These are phyloP conservation scores for Pythium phragmiticola DNA, from an alignment of 352 stramenopile species.

Conservation along the genomic window DNA sequence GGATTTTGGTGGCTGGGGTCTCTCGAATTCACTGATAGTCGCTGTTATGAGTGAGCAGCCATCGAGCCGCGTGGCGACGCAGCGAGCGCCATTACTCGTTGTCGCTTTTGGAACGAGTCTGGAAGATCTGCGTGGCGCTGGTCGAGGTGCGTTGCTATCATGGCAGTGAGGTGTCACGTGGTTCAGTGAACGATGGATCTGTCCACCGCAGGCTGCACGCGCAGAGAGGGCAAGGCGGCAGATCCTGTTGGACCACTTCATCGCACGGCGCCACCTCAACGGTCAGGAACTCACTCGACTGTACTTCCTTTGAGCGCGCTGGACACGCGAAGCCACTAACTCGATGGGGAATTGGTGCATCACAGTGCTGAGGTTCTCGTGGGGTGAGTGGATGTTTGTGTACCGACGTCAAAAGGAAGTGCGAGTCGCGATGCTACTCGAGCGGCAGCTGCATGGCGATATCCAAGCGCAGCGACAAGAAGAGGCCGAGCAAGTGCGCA, in stretches of 20 bases:
- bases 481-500: slow-evolving; percentile 31
- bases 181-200: not conserved
- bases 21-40: slow-evolving; percentile 2
- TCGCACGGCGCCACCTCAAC: slow-evolving; percentile 34
- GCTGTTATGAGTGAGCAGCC: slow-evolving; percentile 18
- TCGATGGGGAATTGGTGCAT: not conserved
- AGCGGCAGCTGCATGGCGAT: slow-evolving; percentile 40
- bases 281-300: slow-evolving; percentile 20
- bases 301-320: not conserved
- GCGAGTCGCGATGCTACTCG: slow-evolving; percentile 36
- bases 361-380: slow-evolving; percentile 17
- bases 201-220: slow-evolving; percentile 31
- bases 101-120: slow-evolving; percentile 8
- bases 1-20: not conserved
- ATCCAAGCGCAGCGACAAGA: slow-evolving; percentile 31
- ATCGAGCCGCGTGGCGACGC: slow-evolving; percentile 39
- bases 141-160: slow-evolving; percentile 29
- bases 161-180: too few relatives aligned
- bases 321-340: not conserved
- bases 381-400: slow-evolving; percentile 39
- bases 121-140: slow-evolving; percentile 24
- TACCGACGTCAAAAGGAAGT: slow-evolving; percentile 46
- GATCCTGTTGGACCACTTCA: slow-evolving; percentile 29
- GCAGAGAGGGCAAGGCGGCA: slow-evolving; percentile 28
- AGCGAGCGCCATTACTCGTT: slow-evolving; percentile 28